phyloP scores from a whole-genome alignment of 2,329 filamentous ascomycete genomes.

The Teratosphaeria pseudoeucalypti region DNA sequence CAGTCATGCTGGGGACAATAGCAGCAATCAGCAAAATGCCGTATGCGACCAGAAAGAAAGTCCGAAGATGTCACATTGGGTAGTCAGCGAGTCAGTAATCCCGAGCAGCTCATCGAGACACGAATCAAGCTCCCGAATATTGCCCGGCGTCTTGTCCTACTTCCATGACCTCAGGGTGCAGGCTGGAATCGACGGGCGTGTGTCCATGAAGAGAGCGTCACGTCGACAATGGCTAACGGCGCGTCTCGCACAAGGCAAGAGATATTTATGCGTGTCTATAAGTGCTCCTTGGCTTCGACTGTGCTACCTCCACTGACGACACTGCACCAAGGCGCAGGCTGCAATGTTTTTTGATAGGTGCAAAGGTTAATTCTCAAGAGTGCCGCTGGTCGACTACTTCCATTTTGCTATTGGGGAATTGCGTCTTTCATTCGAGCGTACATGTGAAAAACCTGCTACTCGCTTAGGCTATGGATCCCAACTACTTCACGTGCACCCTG shows the following conservation, averaged over 20 bases:
- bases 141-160: neutral
- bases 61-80: neutral
- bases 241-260: neutral
- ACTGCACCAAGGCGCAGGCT: neutral
- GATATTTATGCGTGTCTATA: neutral
- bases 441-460: neutral
- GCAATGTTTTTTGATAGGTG: neutral
- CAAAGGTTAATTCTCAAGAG: neutral
- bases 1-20: neutral
- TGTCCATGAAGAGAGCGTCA: neutral
- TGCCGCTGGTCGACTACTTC: too few relatives aligned
- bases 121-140: neutral
- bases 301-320: neutral
- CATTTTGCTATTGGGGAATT: too few relatives aligned
- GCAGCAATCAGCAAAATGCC: neutral
- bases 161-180: conserved; percentile 5
- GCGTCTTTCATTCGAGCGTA: neutral
- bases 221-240: too few relatives aligned
- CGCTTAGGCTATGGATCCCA: conserved; percentile 19
- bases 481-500: conserved; percentile 53
- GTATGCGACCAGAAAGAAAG: neutral
- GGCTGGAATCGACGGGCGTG: neutral
- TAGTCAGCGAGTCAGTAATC: neutral
- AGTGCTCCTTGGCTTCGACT: neutral
- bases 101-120: neutral